Conservation (phyloP, 2,329 filamentous ascomycete species). For the Chaetomium sp. region DNA sequence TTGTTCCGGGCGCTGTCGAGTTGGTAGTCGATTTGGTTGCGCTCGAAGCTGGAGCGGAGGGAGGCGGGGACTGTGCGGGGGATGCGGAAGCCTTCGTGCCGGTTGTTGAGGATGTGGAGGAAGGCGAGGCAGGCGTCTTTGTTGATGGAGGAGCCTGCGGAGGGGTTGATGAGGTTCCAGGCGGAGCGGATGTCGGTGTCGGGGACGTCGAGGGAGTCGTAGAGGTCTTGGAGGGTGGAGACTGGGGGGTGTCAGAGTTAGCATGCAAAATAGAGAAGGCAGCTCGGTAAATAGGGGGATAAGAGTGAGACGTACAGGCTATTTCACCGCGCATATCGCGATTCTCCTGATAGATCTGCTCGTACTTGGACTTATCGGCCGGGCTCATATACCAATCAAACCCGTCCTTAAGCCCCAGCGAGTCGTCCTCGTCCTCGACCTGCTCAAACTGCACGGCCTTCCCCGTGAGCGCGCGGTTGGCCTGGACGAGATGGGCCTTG, state of each 20-base stretch:
- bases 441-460: conserved; percentile 78
- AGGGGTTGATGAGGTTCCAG: conserved; percentile 97
- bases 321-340: conserved; percentile 81
- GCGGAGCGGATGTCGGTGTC: conserved; percentile 80
- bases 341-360: conserved; percentile 93
- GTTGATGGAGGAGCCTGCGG: conserved; percentile 72
- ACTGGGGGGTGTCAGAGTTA: conserved; percentile 44
- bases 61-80: conserved; percentile 86
- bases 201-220: conserved; percentile 69
- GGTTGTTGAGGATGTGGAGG: conserved; percentile 91
- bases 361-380: conserved; percentile 84
- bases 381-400: conserved; percentile 99
- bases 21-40: conserved; percentile 95
- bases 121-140: conserved; percentile 95
- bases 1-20: conserved; percentile 62
- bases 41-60: conserved; percentile 86
- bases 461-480: conserved; percentile 69
- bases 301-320: conserved; percentile 49
- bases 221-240: conserved; percentile 71
- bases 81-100: conserved; percentile 91
- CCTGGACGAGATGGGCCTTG: conserved; percentile 85
- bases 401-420: conserved; percentile 80
- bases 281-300: not conserved
- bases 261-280: not conserved
- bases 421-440: conserved; percentile 68